Evolutionary conservation across 2,329 filamentous ascomycete genomes (phyloP), one percentile per base, ranked within the genome.

Genomic region (Fusarium nygamai): DNA sequence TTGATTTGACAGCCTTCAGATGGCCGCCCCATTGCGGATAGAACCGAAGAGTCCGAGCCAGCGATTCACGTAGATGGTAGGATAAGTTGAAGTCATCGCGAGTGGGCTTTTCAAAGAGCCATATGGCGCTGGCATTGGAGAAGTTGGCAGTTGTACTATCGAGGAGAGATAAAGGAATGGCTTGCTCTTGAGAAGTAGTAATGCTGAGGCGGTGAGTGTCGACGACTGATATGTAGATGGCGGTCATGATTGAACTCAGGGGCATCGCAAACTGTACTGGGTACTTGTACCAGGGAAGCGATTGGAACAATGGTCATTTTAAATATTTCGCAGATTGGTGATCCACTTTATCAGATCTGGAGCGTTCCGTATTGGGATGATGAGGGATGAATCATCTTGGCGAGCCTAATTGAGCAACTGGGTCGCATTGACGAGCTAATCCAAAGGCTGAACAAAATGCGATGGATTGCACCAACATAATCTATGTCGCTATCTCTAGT

Each of bases 91-190:
- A 29, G 2, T 34, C 9, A 6, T 62, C 44, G 4, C 17, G 13
- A 1, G 20, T 43, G 6, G 74, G 68, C 1, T 46, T 62, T 11
- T 75, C 60, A 31, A 73, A 79, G 1, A 79, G 54, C 77, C 77
- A 79, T 24, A 78, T 62, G 13, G 77, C 77, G 17, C 64, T 76
- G 2, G 69, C 66, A 9, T 69, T 19, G 22, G 76, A 68, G 31
- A 79, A 79, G 33, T 74, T 69, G 62, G 75, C 76, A 1, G 73
- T 61, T 5, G 77, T 79, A 19, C 68, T 65, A 34, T 79, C 77
- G 5, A 79, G 60, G 5, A 79, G 63, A 10, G 77, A 79, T 16
- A 77, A 46, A 3, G 76, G 46, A 7, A 58, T 20, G 12, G 68
- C 51, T 19, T 63, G 60, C 34, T 75, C 61, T 20, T 65, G 11